Conservation (phyloP, 371 early-diverging fungal species). For the Phascolomyces articulosus region DNA sequence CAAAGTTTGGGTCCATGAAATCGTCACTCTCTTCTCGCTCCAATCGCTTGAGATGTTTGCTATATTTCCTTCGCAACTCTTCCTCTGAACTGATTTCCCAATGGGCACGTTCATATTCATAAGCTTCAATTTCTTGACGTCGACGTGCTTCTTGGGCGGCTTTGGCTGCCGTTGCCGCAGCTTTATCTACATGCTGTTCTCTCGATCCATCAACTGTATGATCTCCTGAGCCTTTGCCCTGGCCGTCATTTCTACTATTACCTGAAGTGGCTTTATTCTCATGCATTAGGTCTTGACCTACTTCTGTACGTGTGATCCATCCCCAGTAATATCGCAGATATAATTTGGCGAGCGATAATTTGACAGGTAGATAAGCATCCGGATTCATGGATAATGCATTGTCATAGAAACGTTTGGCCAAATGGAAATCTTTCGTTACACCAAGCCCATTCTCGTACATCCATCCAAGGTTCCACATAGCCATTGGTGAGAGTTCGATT, state of each 20-base stretch:
- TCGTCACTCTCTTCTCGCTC: conserved; percentile 40
- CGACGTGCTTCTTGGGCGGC: conserved; percentile 16
- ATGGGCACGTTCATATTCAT: conserved; percentile 20
- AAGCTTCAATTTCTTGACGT: conserved; percentile 24
- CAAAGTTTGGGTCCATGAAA: conserved; percentile 13
- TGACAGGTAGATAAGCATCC: conserved; percentile 82
- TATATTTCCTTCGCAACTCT: conserved; percentile 43
- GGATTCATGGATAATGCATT: conserved; percentile 71
- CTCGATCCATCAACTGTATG: not conserved
- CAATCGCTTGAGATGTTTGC: conserved; percentile 34
- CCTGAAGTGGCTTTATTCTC: conserved; percentile 1
- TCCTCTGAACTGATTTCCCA: conserved; percentile 39
- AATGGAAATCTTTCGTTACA: conserved; percentile 84
- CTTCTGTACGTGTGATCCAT: conserved; percentile 62
- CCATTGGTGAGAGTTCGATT: conserved; percentile 75
- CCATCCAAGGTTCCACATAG: conserved; percentile 97
- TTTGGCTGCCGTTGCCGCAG: not conserved
- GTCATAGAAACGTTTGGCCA: conserved; percentile 95
- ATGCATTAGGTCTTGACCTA: conserved; percentile 26
- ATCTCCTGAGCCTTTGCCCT: conserved; percentile 9
- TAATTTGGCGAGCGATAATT: conserved; percentile 77
- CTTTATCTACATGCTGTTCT: not conserved
- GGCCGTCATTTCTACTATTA: not conserved
- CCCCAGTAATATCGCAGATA: conserved; percentile 68
- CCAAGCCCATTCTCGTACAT: conserved; percentile 97